These are phyloP conservation scores for Alternaria novae-zelandiae DNA, from an alignment of 2,329 filamentous ascomycete species.

Conservation along the genomic window DNA sequence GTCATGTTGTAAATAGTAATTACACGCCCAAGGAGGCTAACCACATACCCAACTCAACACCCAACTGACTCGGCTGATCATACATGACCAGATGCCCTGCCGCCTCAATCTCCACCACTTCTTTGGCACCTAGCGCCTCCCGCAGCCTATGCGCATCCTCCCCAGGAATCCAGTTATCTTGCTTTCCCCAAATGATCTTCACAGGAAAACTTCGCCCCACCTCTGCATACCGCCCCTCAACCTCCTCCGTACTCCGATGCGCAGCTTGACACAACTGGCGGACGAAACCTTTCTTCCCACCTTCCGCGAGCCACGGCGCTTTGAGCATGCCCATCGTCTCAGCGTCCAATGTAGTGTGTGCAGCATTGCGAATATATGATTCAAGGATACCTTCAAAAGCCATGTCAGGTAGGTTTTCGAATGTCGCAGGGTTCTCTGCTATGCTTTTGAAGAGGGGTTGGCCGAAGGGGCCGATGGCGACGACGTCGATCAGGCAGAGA, in stretches of 20 bases:
- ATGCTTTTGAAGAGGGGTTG: constrained; percentile 24
- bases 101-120: constrained; percentile 17
- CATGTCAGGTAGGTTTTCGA: constrained; percentile 22
- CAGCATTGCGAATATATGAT: constrained; percentile 26
- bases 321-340: constrained; percentile 19
- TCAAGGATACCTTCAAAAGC: constrained; percentile 26
- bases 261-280: constrained; percentile 29
- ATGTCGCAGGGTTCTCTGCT: constrained; percentile 15
- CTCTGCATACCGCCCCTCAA: constrained; percentile 23
- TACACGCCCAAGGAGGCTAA: neutral
- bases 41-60: constrained; percentile 23
- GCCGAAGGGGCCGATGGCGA: constrained; percentile 30
- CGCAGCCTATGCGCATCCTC: constrained; percentile 19
- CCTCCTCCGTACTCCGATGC: constrained; percentile 19
- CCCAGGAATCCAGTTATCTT: constrained; percentile 26
- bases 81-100: constrained; percentile 28
- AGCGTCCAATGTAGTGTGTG: constrained; percentile 5
- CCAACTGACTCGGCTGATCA: constrained; percentile 23
- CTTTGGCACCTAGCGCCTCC: constrained; percentile 15
- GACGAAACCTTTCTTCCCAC: constrained; percentile 23
- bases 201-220: constrained; percentile 18
- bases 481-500: constrained; percentile 27
- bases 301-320: constrained; percentile 19
- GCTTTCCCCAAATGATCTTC: constrained; percentile 26
- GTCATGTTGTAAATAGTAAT: neutral